Conservation (phyloP, 2,329 filamentous ascomycete species). For the Monosporascus sp. region DNA sequence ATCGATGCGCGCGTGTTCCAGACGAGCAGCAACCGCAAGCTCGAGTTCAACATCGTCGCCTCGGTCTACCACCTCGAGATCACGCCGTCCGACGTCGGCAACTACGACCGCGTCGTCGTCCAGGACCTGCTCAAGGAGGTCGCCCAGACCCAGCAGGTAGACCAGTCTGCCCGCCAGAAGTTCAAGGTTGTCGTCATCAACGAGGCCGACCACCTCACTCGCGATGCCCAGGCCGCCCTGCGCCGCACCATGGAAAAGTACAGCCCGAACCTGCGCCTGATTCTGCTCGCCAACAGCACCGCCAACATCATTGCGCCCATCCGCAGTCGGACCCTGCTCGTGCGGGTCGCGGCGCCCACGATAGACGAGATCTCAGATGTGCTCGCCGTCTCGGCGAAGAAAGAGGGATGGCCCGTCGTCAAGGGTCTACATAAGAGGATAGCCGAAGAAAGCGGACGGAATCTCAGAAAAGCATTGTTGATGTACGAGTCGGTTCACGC, state of each 20-base stretch:
- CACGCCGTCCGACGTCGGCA: constrained; percentile 93
- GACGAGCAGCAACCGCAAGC: constrained; percentile 90
- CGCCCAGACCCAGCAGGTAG: constrained; percentile 98
- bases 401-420: constrained; percentile 76
- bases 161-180: constrained; percentile 78
- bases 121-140: constrained; percentile 97
- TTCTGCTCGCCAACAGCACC: constrained; percentile 90
- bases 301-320: constrained; percentile 99
- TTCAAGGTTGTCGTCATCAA: constrained; percentile 99
- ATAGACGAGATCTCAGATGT: constrained; percentile 79
- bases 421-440: constrained; percentile 76
- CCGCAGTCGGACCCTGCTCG: constrained; percentile 81
- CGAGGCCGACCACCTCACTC: constrained; percentile 88
- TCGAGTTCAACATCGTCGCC: constrained; percentile 98
- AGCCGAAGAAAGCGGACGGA: constrained; percentile 84
- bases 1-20: constrained; percentile 97
- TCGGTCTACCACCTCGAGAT: constrained; percentile 98
- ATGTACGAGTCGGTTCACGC: constrained; percentile 98
- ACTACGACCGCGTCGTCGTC: constrained; percentile 91
- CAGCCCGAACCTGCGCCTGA: constrained; percentile 86
- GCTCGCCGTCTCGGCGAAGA: constrained; percentile 64
- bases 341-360: constrained; percentile 84
- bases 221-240: constrained; percentile 92
- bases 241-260: constrained; percentile 99
- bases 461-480: constrained; percentile 80